These are phyloP conservation scores for Syzygium grande DNA, from an alignment of 345 rosid genomes.

Conservation along the genomic window DNA sequence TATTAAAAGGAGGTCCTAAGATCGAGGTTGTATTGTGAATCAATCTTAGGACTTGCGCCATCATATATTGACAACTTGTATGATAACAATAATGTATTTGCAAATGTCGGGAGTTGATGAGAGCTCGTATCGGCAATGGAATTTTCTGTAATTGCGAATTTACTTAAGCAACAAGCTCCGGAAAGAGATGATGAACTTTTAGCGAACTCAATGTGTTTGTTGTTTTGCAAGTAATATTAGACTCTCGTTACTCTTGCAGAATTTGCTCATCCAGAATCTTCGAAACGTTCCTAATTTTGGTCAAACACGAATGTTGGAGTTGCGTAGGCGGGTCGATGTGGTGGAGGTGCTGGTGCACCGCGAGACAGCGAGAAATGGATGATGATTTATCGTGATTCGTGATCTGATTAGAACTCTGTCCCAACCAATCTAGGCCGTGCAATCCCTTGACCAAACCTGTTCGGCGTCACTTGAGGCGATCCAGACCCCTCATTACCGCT, in stretches of 20 bases:
- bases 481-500: neutral
- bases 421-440: neutral
- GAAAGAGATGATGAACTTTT: neutral
- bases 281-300: neutral
- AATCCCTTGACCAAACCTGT: neutral
- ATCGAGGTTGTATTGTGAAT: neutral
- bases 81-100: neutral
- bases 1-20: too few relatives aligned
- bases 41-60: rapidly evolving
- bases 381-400: neutral
- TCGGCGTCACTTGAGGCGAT: neutral
- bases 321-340: neutral
- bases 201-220: neutral
- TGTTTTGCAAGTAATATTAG: neutral
- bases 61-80: neutral
- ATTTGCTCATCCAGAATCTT: neutral
- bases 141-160: neutral
- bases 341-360: neutral
- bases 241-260: neutral
- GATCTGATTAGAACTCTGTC: neutral
- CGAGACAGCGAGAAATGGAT: too few relatives aligned
- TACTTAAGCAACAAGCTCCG: neutral
- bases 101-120: neutral
- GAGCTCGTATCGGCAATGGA: neutral
- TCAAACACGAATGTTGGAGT: neutral